A percentile compares a stretch with the other conserved stretches of the same genome.
Conservation (phyloP, 805 yeast species). For the Candida multigemmis region DNA sequence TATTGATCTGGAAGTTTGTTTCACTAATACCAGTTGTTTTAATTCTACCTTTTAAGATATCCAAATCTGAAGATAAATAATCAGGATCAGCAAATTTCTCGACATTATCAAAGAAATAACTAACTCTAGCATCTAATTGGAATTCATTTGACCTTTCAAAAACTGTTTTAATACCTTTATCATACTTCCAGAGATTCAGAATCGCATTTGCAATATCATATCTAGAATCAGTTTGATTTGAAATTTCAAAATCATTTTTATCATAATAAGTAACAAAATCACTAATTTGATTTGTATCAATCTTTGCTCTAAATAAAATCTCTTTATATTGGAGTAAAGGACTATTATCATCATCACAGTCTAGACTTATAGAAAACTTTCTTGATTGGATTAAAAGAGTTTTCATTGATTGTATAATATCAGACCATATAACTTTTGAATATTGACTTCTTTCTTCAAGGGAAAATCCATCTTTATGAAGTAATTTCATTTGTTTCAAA, state of each 20-base stretch:
- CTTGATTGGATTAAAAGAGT: conserved; percentile 66
- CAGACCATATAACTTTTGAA: conserved; percentile 86
- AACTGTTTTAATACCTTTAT: conserved; percentile 56
- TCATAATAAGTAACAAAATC: conserved; percentile 25
- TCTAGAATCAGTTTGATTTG: conserved; percentile 15
- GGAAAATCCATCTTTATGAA: conserved; percentile 81
- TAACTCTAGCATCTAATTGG: conserved; percentile 77
- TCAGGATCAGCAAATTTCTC: conserved; percentile 50
- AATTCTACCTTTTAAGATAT: conserved; percentile 82
- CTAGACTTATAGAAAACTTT: conserved; percentile 51
- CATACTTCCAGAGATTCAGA: conserved; percentile 56
- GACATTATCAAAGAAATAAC: conserved; percentile 74
- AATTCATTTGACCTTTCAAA: conserved; percentile 60
- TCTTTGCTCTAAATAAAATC: conserved; percentile 44
- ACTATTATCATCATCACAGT: conserved; percentile 48
- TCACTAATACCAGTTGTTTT: conserved; percentile 95
- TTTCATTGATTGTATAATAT: conserved; percentile 79
- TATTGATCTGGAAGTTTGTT: conserved; percentile 59
- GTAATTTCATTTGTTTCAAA: conserved; percentile 73
- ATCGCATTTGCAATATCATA: conserved; percentile 67
- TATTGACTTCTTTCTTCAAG: conserved; percentile 73
- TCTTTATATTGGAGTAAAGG: conserved; percentile 40
- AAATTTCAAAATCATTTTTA: conserved; percentile 3
- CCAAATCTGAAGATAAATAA: conserved; percentile 70
- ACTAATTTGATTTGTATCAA: conserved; percentile 61